These are phyloP conservation scores for Steccherinum ochraceum DNA, from an alignment of 768 basidiomycete species.

Conservation along the genomic window DNA sequence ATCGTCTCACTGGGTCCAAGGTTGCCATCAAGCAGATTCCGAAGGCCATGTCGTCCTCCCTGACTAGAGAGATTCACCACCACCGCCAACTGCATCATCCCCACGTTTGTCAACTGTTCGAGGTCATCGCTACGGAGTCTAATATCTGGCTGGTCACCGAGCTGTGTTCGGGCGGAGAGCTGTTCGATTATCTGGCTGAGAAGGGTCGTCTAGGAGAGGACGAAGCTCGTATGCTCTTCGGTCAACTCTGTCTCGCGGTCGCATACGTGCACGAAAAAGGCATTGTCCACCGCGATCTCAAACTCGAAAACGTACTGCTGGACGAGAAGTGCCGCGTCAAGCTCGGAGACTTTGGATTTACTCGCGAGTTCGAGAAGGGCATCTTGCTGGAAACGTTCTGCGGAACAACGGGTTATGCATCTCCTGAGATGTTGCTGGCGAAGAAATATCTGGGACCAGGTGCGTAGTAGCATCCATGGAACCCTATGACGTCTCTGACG, in stretches of 20 bases:
- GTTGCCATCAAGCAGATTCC: conserved; percentile 99
- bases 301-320: conserved; percentile 90
- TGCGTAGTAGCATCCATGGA: conserved; percentile 27
- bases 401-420: conserved; percentile 90
- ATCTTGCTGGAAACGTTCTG: conserved; percentile 87
- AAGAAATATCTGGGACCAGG: conserved; percentile 89
- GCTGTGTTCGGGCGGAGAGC: conserved; percentile 92
- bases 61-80: conserved; percentile 98
- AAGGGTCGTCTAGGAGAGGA: conserved; percentile 82
- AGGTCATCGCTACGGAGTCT: conserved; percentile 95
- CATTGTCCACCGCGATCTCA: conserved; percentile 95
- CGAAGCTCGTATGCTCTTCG: conserved; percentile 85
- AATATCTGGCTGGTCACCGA: conserved; percentile 97
- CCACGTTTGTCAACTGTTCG: conserved; percentile 92
- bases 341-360: conserved; percentile 93
- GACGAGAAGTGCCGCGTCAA: conserved; percentile 91
- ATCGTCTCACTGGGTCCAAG: conserved; percentile 84
- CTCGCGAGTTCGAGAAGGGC: conserved; percentile 80
- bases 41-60: conserved; percentile 82
- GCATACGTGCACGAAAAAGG: conserved; percentile 89
- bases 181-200: conserved; percentile 97
- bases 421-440: conserved; percentile 87
- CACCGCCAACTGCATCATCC: conserved; percentile 96
- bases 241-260: conserved; percentile 92
- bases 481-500: conserved; percentile 9